phyloP scores from a whole-genome alignment of 202 grass and related monocot genomes.

The Panicum hallii region DNA sequence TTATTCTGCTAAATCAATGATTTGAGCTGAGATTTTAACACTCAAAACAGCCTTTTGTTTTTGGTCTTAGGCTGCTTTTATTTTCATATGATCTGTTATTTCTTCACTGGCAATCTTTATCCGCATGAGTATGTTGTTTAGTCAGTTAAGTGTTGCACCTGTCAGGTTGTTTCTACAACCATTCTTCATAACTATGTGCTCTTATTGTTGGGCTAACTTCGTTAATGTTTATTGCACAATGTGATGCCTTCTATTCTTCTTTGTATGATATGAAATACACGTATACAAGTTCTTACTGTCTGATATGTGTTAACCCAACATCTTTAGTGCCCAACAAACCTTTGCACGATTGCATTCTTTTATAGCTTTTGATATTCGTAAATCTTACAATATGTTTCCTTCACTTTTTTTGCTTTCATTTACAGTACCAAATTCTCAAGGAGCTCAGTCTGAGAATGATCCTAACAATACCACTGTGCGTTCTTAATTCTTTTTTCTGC shows the following conservation, averaged over 20 bases:
- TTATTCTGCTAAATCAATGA: neutral
- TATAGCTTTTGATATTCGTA: conserved; percentile 37
- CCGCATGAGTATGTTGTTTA: neutral
- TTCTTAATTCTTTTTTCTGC: conserved; percentile 67
- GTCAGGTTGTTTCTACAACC: neutral
- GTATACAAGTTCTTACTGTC: neutral
- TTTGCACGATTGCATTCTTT: conserved; percentile 42
- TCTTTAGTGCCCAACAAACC: neutral
- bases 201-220: neutral
- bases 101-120: neutral
- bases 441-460: conserved; percentile 95
- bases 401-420: conserved; percentile 66
- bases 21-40: conserved; percentile 8
- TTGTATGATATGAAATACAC: neutral
- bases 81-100: conserved; percentile 19
- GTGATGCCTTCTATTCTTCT: neutral
- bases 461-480: conserved; percentile 94
- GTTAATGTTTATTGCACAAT: conserved; percentile 2
- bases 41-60: neutral
- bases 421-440: conserved; percentile 86
- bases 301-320: conserved; percentile 22
- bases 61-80: neutral
- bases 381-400: conserved; percentile 51
- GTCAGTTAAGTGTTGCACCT: conserved; percentile 4
- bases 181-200: neutral